These are phyloP conservation scores for Colletotrichum somersetense DNA, from an alignment of 2,329 filamentous ascomycete species.

Conservation along the genomic window DNA sequence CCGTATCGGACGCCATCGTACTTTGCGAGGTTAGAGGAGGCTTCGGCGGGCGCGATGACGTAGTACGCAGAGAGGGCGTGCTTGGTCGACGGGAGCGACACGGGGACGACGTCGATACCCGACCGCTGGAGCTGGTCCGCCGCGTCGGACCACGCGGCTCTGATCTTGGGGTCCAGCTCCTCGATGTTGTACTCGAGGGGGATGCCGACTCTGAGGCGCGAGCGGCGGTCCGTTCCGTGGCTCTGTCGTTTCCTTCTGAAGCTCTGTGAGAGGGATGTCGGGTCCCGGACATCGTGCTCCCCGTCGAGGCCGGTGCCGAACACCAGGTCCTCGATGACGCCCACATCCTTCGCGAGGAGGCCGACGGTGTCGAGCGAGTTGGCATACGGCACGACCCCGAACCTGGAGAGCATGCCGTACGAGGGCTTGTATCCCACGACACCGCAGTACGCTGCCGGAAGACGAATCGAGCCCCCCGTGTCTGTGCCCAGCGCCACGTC, in stretches of 20 bases:
- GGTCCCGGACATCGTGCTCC: slow-evolving; percentile 77
- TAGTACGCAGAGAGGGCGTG: slow-evolving; percentile 95
- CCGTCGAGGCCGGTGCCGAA: slow-evolving; percentile 62
- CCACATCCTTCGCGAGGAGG: slow-evolving; percentile 71
- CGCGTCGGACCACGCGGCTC: slow-evolving; percentile 74
- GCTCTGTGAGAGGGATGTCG: slow-evolving; percentile 73
- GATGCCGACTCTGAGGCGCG: slow-evolving; percentile 65
- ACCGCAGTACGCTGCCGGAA: slow-evolving; percentile 89
- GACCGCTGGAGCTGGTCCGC: slow-evolving; percentile 69
- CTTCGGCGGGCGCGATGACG: slow-evolving; percentile 93
- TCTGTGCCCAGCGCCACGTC: slow-evolving; percentile 87
- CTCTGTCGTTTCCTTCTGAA: slow-evolving; percentile 66
- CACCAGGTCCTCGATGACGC: slow-evolving; percentile 64
- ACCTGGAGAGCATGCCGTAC: slow-evolving; percentile 87
- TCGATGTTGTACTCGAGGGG: slow-evolving; percentile 88
- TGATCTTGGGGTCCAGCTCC: slow-evolving; percentile 80
- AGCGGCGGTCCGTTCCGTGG: slow-evolving; percentile 31
- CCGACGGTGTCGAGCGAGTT: slow-evolving; percentile 95
- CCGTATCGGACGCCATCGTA: slow-evolving; percentile 98
- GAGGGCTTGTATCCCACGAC: slow-evolving; percentile 91
- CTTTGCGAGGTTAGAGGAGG: slow-evolving; percentile 94
- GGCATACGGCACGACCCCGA: slow-evolving; percentile 90
- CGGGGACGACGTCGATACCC: slow-evolving; percentile 80
- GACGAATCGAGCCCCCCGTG: slow-evolving; percentile 88
- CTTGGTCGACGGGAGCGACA: slow-evolving; percentile 86